These are phyloP conservation scores for Tolypocladium nubicola DNA, from an alignment of 2,329 filamentous ascomycete species.

Conservation along the genomic window DNA sequence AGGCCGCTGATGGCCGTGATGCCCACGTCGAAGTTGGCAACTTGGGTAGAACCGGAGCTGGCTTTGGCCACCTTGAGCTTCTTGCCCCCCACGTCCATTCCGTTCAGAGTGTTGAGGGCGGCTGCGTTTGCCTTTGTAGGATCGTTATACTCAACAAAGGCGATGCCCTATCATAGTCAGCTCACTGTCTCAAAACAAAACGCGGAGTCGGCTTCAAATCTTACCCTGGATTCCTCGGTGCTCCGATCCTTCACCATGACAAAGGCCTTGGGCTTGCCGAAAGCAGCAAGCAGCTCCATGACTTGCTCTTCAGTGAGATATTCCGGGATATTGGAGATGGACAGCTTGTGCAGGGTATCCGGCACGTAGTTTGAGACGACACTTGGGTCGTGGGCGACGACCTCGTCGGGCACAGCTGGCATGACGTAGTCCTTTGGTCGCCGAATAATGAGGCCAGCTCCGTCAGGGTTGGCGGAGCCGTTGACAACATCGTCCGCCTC, in stretches of 20 bases:
- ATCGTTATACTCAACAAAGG: constrained; percentile 91
- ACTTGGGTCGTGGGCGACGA: constrained; percentile 57
- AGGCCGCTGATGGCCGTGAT: constrained; percentile 98
- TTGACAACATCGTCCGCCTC: constrained; percentile 53
- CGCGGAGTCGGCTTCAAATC: constrained; percentile 13
- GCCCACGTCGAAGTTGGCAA: constrained; percentile 82
- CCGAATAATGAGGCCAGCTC: constrained; percentile 60
- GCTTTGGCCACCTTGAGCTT: constrained; percentile 79
- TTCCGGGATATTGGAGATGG: constrained; percentile 76
- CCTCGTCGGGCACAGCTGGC: constrained; percentile 64
- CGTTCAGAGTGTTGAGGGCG: constrained; percentile 82
- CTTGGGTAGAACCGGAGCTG: constrained; percentile 89
- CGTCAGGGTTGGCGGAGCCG: constrained; percentile 41
- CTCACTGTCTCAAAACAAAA: background rate
- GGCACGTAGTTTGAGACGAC: constrained; percentile 72
- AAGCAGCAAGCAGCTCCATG: constrained; percentile 77
- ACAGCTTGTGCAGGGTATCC: constrained; percentile 92
- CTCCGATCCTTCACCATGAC: constrained; percentile 76
- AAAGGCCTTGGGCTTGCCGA: constrained; percentile 89
- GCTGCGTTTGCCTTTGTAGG: constrained; percentile 60
- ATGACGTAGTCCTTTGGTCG: constrained; percentile 97
- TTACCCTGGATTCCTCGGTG: constrained; percentile 78
- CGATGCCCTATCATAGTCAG: constrained; percentile 58
- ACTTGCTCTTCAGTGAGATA: constrained; percentile 90
- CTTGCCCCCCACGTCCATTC: constrained; percentile 84